Conservation (phyloP, 176 grass and related monocot species). For the Poa pratensis region DNA sequence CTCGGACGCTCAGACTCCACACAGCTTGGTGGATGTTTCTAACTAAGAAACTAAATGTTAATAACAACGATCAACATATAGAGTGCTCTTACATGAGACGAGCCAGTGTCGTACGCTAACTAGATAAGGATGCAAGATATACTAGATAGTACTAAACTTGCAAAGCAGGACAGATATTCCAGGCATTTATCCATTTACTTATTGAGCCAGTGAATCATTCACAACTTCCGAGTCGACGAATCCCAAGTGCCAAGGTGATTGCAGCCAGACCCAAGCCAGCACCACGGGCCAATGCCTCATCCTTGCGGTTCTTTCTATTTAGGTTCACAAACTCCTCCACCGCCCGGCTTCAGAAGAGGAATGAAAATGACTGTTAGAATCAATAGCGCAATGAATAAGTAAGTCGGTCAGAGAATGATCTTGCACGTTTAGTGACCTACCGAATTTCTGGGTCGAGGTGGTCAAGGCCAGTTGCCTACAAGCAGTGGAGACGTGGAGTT, state of each 20-base stretch:
- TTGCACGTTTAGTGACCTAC: background rate
- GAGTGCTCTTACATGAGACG: background rate
- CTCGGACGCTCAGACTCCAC: no score
- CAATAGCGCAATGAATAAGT: background rate
- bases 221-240: background rate
- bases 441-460: background rate
- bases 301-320: background rate
- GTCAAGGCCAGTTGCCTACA: background rate
- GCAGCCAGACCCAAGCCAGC: background rate
- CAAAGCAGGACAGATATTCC: background rate
- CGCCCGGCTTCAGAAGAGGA: background rate
- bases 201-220: background rate
- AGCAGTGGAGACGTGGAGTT: background rate
- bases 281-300: background rate
- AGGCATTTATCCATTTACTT: background rate
- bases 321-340: background rate
- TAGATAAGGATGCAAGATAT: background rate
- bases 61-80: background rate
- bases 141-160: background rate
- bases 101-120: background rate
- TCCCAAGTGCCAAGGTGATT: background rate
- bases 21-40: no score
- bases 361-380: background rate
- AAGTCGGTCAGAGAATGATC: background rate
- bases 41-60: no score